A percentile compares a stretch with the other conserved stretches of the same genome.
Conservation (phyloP, 805 yeast genomes). For the Candida maesae region DNA sequence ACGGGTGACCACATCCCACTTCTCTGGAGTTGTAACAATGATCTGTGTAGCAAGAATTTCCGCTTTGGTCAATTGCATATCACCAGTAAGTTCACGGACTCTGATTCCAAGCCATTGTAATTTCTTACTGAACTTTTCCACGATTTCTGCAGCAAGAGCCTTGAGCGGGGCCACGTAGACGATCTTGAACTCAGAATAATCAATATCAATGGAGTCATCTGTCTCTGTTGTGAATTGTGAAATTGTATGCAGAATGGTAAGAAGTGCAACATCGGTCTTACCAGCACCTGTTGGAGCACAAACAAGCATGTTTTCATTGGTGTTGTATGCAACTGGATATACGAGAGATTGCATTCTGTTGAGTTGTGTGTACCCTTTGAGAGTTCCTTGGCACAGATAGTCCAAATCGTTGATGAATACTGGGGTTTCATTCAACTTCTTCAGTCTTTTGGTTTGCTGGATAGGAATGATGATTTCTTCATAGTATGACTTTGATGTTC, state of each 20-base stretch:
- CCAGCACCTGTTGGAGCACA: conserved; percentile 99
- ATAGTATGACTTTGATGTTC: conserved; percentile 54
- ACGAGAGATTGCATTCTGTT: conserved; percentile 90
- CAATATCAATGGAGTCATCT: conserved; percentile 55
- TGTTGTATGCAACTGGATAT: conserved; percentile 85
- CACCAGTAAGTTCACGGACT: conserved; percentile 91
- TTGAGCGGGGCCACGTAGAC: conserved; percentile 92
- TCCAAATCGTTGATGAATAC: conserved; percentile 65
- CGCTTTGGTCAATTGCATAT: conserved; percentile 82
- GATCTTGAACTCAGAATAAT: conserved; percentile 82
- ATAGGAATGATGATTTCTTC: conserved; percentile 87
- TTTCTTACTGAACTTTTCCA: conserved; percentile 77
- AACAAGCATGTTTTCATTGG: conserved; percentile 91
- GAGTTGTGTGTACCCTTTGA: conserved; percentile 68
- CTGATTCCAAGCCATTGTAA: conserved; percentile 80
- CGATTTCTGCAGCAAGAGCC: conserved; percentile 95
- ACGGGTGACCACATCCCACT: conserved; percentile 97
- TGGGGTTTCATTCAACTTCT: conserved; percentile 40
- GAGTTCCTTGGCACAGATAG: conserved; percentile 76
- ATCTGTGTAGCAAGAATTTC: conserved; percentile 82
- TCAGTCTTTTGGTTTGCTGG: conserved; percentile 45
- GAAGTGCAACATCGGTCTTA: conserved; percentile 88
- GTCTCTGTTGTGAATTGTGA: conserved; percentile 61
- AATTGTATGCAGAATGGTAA: conserved; percentile 75
- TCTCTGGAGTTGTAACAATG: conserved; percentile 92